Percentiles rank a stretch among this genome's conserved stretches.
Evolutionary conservation across 805 yeast species (phyloP).

Genomic region (Spathaspora boniae): DNA sequence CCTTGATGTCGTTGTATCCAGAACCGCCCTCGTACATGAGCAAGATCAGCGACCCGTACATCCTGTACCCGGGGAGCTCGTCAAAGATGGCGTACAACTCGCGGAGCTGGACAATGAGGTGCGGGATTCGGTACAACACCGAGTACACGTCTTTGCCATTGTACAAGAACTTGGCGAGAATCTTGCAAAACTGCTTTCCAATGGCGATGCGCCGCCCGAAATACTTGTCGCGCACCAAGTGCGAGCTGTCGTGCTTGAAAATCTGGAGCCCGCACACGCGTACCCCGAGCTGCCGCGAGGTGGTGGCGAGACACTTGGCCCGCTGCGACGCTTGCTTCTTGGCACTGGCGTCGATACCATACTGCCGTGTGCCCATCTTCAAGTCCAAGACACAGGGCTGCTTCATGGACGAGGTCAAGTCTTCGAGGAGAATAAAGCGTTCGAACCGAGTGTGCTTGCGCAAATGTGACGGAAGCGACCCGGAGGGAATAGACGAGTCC

Average conservation of each 20-base stretch:
- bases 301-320: constrained; percentile 75
- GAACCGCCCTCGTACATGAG: constrained; percentile 78
- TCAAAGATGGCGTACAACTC: constrained; percentile 55
- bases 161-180: constrained; percentile 72
- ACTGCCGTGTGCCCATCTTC: constrained; percentile 98
- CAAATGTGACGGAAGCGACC: constrained; percentile 17
- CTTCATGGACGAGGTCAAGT: constrained; percentile 76
- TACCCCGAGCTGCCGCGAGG: constrained; percentile 80
- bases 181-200: constrained; percentile 75
- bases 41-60: constrained; percentile 87
- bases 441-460: constrained; percentile 58
- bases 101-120: constrained; percentile 54
- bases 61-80: constrained; percentile 67
- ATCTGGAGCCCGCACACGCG: constrained; percentile 94
- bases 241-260: constrained; percentile 8
- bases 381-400: constrained; percentile 90
- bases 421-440: constrained; percentile 84
- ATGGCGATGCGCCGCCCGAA: constrained; percentile 76
- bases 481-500: constrained; percentile 8
- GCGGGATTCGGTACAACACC: constrained; percentile 63
- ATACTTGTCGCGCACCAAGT: constrained; percentile 73
- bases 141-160: constrained; percentile 64
- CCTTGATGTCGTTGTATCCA: constrained; percentile 23
- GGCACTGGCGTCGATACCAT: constrained; percentile 85
- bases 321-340: constrained; percentile 77